Evolutionary conservation across 768 basidiomycete genomes (phyloP).

Genomic region (Dacryopinax primogenitus): DNA sequence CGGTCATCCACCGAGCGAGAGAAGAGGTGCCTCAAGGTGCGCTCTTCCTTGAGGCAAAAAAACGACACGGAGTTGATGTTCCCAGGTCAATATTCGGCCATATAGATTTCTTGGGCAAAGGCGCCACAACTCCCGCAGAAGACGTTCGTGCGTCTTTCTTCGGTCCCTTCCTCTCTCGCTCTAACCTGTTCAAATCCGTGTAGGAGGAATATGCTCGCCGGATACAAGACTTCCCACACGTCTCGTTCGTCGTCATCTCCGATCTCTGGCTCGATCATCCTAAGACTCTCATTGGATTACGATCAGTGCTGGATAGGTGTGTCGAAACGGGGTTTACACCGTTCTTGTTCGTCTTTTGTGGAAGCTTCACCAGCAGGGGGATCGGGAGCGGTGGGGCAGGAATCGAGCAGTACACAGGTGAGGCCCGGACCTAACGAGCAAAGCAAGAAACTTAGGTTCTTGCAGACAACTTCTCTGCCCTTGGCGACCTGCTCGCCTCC

Average conservation of each 20-base stretch:
- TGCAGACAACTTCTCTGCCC: constrained; percentile 69
- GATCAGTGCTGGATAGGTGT: constrained; percentile 79
- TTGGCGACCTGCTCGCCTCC: constrained; percentile 71
- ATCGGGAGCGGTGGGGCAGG: constrained; percentile 65
- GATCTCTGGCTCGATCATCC: constrained; percentile 93
- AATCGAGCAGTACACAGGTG: constrained; percentile 77
- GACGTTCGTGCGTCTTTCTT: constrained; percentile 45
- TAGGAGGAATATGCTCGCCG: constrained; percentile 52
- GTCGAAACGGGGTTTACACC: constrained; percentile 79
- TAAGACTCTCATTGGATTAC: constrained; percentile 62
- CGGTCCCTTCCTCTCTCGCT: background rate
- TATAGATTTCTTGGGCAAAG: constrained; percentile 92
- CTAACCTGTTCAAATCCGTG: background rate
- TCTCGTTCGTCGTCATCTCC: constrained; percentile 85
- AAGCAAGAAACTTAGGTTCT: constrained; percentile 12
- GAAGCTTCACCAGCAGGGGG: constrained; percentile 82
- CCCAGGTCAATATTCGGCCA: constrained; percentile 84
- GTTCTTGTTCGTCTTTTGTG: constrained; percentile 80
- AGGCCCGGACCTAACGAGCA: constrained; percentile 16
- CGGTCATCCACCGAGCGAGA: constrained; percentile 94
- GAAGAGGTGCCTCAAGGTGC: constrained; percentile 68
- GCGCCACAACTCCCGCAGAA: constrained; percentile 76
- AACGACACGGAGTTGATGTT: background rate
- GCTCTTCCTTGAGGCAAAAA: constrained; percentile 16
- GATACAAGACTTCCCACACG: constrained; percentile 56